phyloP scores from a whole-genome alignment of 192 early-diverging fungal genomes.

The Backusella tarrabulga region DNA sequence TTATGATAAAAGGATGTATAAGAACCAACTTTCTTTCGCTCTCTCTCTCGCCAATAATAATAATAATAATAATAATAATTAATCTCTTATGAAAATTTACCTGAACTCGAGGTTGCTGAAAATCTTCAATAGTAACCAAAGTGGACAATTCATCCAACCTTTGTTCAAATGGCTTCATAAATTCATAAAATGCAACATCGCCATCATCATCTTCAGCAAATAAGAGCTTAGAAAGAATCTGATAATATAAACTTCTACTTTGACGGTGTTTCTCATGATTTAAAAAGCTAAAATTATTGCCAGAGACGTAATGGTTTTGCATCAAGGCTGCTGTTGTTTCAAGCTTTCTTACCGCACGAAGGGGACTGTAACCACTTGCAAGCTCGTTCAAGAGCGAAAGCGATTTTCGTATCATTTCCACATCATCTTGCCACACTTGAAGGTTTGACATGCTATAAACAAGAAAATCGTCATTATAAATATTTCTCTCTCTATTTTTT shows the following conservation, averaged over 20 bases:
- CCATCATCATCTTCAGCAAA: constrained; percentile 66
- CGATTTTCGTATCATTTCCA: constrained; percentile 57
- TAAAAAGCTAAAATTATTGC: constrained; percentile 74
- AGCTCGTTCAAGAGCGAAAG: constrained; percentile 77
- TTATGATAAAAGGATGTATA: not conserved
- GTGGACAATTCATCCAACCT: constrained; percentile 53
- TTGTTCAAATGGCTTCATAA: constrained; percentile 69
- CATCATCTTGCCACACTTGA: constrained; percentile 54
- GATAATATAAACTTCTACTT: constrained; percentile 70
- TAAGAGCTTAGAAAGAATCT: constrained; percentile 71
- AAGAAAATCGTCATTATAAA: not conserved
- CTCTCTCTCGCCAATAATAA: not conserved
- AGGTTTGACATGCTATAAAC: constrained; percentile 57
- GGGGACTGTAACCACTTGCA: constrained; percentile 65
- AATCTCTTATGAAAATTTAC: constrained; percentile 16
- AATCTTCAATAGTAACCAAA: constrained; percentile 51
- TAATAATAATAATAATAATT: not conserved
- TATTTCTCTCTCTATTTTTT: not conserved
- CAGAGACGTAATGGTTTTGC: constrained; percentile 58
- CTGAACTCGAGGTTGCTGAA: constrained; percentile 51
- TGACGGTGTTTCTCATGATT: constrained; percentile 55
- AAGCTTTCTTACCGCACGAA: constrained; percentile 72
- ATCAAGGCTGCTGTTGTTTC: constrained; percentile 67
- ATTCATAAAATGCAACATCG: constrained; percentile 58
- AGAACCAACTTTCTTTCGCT: not conserved